phyloP scores from a whole-genome alignment of 2,329 filamentous ascomycete genomes.

The Pestalotiopsis fici region DNA sequence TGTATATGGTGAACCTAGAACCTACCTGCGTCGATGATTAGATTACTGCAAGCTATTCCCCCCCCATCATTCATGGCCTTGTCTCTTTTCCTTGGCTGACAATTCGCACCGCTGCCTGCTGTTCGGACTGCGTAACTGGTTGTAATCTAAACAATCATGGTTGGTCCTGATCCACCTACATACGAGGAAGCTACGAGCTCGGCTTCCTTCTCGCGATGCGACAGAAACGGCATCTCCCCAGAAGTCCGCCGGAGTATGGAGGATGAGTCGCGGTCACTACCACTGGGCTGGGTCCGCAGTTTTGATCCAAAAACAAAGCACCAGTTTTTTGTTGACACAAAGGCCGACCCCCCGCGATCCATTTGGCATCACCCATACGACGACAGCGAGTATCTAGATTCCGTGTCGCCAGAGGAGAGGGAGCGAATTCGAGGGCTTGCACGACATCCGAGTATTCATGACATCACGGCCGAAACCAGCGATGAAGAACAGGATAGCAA shows the following conservation, averaged over 20 bases:
- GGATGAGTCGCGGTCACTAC: slow-evolving; percentile 56
- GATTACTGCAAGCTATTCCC: too few species aligned
- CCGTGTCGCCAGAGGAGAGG: slow-evolving; percentile 48
- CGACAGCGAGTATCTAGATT: slow-evolving; percentile 52
- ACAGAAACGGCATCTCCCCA: slow-evolving; percentile 54
- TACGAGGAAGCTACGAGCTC: slow-evolving; percentile 31
- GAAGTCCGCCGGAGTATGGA: slow-evolving; percentile 59
- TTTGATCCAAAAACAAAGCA: slow-evolving; percentile 55
- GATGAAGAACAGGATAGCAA: slow-evolving; percentile 41
- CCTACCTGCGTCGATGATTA: too few species aligned
- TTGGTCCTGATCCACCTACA: slow-evolving; percentile 28
- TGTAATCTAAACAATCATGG: background rate
- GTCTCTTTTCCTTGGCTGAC: too few species aligned
- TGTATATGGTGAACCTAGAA: too few species aligned
- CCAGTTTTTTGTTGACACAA: slow-evolving; percentile 66
- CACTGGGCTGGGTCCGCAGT: slow-evolving; percentile 56
- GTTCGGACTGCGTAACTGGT: background rate
- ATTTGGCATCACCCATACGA: slow-evolving; percentile 66
- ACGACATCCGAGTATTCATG: slow-evolving; percentile 32
- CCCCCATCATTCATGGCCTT: too few species aligned
- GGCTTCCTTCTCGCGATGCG: slow-evolving; percentile 26
- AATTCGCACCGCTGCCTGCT: too few species aligned
- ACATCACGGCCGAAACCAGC: slow-evolving; percentile 45
- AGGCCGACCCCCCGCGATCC: slow-evolving; percentile 50
- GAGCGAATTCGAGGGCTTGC: slow-evolving; percentile 41